A percentile compares a stretch with the other conserved stretches of the same genome.
Conservation (phyloP, 1,284 basidiomycete species). For the Heterobasidion parviporum region DNA sequence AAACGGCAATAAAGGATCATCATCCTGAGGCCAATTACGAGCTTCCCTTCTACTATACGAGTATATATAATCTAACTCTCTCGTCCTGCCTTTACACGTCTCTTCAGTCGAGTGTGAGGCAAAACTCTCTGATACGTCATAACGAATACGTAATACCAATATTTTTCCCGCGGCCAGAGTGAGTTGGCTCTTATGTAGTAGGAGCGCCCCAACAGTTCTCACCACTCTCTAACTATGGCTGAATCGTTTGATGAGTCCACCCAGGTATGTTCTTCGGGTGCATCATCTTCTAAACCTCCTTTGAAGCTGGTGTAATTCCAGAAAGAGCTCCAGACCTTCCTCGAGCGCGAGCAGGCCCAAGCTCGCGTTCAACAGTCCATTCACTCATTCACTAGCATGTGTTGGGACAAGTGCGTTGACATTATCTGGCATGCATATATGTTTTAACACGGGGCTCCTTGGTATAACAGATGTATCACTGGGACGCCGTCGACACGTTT, state of each 20-base stretch:
- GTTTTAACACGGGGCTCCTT: neutral
- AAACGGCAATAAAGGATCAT: too few species aligned
- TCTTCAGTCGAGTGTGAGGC: too few species aligned
- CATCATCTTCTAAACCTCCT: neutral
- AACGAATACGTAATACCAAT: neutral
- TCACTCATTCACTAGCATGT: slow-evolving; percentile 66
- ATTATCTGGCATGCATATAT: slow-evolving; percentile 8
- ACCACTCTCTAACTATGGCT: slow-evolving; percentile 27
- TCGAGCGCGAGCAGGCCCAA: slow-evolving; percentile 86
- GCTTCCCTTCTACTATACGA: too few species aligned
- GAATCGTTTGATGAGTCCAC: slow-evolving; percentile 75
- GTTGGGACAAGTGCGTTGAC: slow-evolving; percentile 80
- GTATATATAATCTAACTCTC: too few species aligned
- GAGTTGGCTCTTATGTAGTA: neutral
- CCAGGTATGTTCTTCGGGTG: slow-evolving; percentile 40
- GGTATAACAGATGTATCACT: slow-evolving; percentile 66
- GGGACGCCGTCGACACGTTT: slow-evolving; percentile 80
- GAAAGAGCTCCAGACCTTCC: slow-evolving; percentile 81
- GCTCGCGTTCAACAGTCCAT: slow-evolving; percentile 68
- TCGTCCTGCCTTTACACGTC: too few species aligned
- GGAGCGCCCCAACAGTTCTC: neutral
- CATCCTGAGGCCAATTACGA: too few species aligned
- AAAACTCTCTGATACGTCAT: too few species aligned
- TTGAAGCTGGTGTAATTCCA: slow-evolving; percentile 21
- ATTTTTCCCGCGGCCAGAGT: neutral